These are phyloP conservation scores for Xenoacremonium recifei DNA, from an alignment of 2,329 filamentous ascomycete species.

Conservation along the genomic window DNA sequence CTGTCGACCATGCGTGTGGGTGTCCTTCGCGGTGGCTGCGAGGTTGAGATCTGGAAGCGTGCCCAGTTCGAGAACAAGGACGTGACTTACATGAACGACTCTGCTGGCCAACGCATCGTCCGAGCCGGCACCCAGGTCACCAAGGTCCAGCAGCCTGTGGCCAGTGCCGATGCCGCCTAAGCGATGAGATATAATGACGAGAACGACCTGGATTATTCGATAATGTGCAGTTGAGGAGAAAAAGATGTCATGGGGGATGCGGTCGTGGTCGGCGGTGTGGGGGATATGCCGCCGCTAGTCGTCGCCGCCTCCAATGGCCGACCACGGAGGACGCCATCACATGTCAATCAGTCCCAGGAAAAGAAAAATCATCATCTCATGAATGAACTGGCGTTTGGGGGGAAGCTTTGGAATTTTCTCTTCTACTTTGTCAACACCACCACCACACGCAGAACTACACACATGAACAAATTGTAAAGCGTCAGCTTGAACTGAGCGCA, in stretches of 20 bases:
- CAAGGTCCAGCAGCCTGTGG: conserved; percentile 74
- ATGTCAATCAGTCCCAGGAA: conserved; percentile 1
- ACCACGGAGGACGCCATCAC: not conserved
- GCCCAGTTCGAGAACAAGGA: conserved; percentile 83
- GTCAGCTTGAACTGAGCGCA: not conserved
- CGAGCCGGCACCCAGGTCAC: conserved; percentile 85
- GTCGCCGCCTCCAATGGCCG: not conserved
- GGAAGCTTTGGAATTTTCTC: not conserved
- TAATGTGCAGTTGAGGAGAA: conserved; percentile 12
- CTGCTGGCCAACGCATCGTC: conserved; percentile 76
- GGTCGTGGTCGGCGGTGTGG: conserved; percentile 2
- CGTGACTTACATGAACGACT: conserved; percentile 76
- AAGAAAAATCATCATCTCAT: conserved; percentile 2
- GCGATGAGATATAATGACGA: conserved; percentile 12
- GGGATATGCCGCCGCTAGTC: conserved; percentile 3
- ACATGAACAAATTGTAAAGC: not conserved
- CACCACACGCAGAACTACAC: not conserved
- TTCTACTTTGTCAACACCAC: conserved; percentile 1
- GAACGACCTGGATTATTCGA: conserved; percentile 12
- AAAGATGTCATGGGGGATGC: conserved; percentile 1
- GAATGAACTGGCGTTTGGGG: conserved; percentile 1
- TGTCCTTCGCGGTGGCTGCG: conserved; percentile 81
- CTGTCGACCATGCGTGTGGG: conserved; percentile 86
- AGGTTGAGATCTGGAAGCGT: conserved; percentile 92
- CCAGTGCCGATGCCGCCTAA: conserved; percentile 81